Base-by-base conservation (phyloP, 1,284 basidiomycete genomes). In the Xerocomus amazonicus region DNA sequence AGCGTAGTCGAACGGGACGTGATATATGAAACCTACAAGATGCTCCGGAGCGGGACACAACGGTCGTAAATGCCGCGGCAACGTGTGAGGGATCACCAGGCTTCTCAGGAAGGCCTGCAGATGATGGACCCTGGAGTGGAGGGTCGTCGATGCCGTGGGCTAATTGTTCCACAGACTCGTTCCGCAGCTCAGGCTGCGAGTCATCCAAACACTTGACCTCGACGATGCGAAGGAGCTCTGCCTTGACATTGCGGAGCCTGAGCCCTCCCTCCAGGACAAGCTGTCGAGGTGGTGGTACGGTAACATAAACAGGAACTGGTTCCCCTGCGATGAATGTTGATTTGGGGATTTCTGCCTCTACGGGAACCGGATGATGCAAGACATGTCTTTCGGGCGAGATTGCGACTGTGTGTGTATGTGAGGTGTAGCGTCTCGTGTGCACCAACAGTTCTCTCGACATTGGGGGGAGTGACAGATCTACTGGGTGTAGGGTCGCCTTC, bases 21-120 rank as follows among this genome's bases (percentile, higher is more conserved):
- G 80, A 77, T 1, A 83, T 79, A 60, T 91, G 87, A 58, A 91
- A 86, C 37, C 86, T 81, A 69, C 88, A 90, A 29, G 86, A 81
- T 31, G 86, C 86, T 34, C 88, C 88, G 13, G 88, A 89, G 10
- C 84, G 78, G 3, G 86, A 82, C 28, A 90, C 67, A 43, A 82
- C 73, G 6, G 74, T 76, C 52, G 71, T 73, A 53, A 75, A 67
- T 14, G 48, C 51, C 8, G 74, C 69, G 14, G 73, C n/a, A 61
- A 55, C 51, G 67, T 68, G 16, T 59, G 63, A 51, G 23, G 72
- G 66, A 9, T 68, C 57, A 16, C 54, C 45, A 17, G 61, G 50
- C 45, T 73, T 70, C 52, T 72, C 69, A 42, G 59, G 50, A 17
- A 53, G 23, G 19, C 41, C 59, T 26, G 52, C 48, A n/a, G 59